Evolutionary conservation across 352 stramenopile genomes (phyloP).

Genomic region (Globisporangium carolinianum): DNA sequence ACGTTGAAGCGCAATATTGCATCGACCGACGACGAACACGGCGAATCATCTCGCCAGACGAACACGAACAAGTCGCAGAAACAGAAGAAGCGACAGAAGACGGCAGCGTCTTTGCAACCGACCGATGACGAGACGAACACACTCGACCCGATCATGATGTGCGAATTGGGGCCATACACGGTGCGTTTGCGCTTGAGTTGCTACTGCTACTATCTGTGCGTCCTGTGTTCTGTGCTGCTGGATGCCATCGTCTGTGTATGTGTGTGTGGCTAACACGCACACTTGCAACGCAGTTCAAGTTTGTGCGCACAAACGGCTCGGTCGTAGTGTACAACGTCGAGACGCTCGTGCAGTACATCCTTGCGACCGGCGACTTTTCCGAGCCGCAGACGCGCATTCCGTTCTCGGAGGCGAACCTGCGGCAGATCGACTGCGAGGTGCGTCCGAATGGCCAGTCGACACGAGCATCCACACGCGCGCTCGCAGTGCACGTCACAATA

Average conservation of each 20-base stretch:
- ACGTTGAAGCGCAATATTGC: slow-evolving; percentile 47
- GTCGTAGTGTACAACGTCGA: slow-evolving; percentile 85
- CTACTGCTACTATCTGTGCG: background rate
- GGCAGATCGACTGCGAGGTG: slow-evolving; percentile 65
- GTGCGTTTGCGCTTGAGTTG: slow-evolving; percentile 19
- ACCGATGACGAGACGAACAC: slow-evolving; percentile 41
- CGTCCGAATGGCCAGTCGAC: background rate
- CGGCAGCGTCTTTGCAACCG: background rate
- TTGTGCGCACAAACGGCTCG: slow-evolving; percentile 74
- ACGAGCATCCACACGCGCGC: no score
- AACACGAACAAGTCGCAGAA: slow-evolving; percentile 5
- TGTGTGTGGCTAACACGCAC: background rate
- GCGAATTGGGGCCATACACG: slow-evolving; percentile 65
- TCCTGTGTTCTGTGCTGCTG: slow-evolving; percentile 1
- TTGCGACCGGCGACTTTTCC: slow-evolving; percentile 84
- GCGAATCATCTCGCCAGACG: slow-evolving; percentile 4
- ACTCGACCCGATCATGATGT: slow-evolving; percentile 86
- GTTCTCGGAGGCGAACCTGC: slow-evolving; percentile 79
- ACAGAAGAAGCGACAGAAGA: slow-evolving; percentile 46
- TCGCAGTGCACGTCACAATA: no score
- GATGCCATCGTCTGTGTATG: no score
- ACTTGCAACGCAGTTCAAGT: slow-evolving; percentile 57
- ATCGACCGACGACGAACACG: slow-evolving; percentile 16
- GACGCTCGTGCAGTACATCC: slow-evolving; percentile 82
- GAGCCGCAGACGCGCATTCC: slow-evolving; percentile 84